Evolutionary conservation across 345 rosid genomes (phyloP).

Genomic region (Nasturtium officinale): DNA sequence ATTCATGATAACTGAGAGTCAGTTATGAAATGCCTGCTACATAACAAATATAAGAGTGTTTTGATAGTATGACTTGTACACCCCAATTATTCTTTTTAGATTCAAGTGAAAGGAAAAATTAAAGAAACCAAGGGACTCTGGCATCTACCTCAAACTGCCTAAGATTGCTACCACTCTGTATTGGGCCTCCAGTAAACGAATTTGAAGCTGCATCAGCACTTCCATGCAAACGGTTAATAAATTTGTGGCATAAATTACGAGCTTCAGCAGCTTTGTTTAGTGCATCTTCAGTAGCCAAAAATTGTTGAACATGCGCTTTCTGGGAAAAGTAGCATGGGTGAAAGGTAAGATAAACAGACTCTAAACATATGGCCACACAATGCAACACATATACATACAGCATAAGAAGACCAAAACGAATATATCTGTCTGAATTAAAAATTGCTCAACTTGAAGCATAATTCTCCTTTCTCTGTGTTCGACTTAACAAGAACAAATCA

Average conservation of each 20-base stretch:
- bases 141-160: constrained; percentile 77
- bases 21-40: neutral
- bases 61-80: neutral
- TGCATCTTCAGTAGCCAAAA: constrained; percentile 94
- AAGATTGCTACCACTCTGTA: constrained; percentile 69
- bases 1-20: neutral
- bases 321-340: constrained; percentile 43
- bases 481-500: constrained; percentile 17
- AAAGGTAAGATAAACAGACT: constrained; percentile 13
- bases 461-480: neutral
- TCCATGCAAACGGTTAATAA: constrained; percentile 74
- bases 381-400: neutral
- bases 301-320: constrained; percentile 97
- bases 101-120: neutral
- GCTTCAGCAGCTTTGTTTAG: constrained; percentile 89
- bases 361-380: neutral
- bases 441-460: constrained; percentile 18
- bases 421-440: neutral
- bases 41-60: neutral
- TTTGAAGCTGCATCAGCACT: constrained; percentile 57
- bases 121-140: constrained; percentile 13
- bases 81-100: neutral
- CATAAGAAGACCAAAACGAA: neutral
- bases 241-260: constrained; percentile 68
- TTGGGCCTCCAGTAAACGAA: constrained; percentile 57